Evolutionary conservation across 164 flowering plant genomes (phyloP).

Genomic region (Kingdonia uniflora): DNA sequence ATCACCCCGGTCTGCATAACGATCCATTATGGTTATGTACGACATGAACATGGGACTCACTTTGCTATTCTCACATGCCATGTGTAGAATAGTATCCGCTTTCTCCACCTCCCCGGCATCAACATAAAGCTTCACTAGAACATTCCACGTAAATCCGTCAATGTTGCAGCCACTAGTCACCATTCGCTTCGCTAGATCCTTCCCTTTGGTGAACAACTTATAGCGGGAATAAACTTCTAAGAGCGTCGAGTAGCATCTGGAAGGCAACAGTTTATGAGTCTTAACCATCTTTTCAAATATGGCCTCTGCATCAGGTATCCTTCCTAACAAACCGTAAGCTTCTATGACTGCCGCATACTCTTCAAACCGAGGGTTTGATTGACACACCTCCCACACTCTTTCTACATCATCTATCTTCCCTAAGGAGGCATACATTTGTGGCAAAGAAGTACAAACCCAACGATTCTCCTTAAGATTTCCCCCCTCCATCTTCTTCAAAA

Average conservation of each 20-base stretch:
- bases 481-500: slow-evolving; percentile 74
- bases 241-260: slow-evolving; percentile 35
- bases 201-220: slow-evolving; percentile 59
- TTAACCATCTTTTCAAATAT: slow-evolving; percentile 42
- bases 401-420: slow-evolving; percentile 58
- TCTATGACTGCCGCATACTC: slow-evolving; percentile 61
- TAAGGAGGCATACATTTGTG: slow-evolving; percentile 59
- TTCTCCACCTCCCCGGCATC: slow-evolving; percentile 79
- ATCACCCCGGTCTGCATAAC: slow-evolving; percentile 71
- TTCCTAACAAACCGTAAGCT: slow-evolving; percentile 74
- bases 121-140: slow-evolving; percentile 60
- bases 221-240: slow-evolving; percentile 53
- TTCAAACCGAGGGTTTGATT: slow-evolving; percentile 22
- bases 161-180: slow-evolving; percentile 34
- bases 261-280: slow-evolving; percentile 22
- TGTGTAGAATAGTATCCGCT: slow-evolving; percentile 65
- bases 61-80: slow-evolving; percentile 37
- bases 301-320: slow-evolving; percentile 63
- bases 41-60: slow-evolving; percentile 45
- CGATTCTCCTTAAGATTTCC: slow-evolving; percentile 31
- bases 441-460: slow-evolving; percentile 28
- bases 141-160: slow-evolving; percentile 71
- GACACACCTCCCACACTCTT: slow-evolving; percentile 59
- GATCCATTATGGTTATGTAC: slow-evolving; percentile 39
- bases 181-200: slow-evolving; percentile 62